Evolutionary conservation across 2,329 filamentous ascomycete species (phyloP).

Genomic region (Chaetothyriales sp.): DNA sequence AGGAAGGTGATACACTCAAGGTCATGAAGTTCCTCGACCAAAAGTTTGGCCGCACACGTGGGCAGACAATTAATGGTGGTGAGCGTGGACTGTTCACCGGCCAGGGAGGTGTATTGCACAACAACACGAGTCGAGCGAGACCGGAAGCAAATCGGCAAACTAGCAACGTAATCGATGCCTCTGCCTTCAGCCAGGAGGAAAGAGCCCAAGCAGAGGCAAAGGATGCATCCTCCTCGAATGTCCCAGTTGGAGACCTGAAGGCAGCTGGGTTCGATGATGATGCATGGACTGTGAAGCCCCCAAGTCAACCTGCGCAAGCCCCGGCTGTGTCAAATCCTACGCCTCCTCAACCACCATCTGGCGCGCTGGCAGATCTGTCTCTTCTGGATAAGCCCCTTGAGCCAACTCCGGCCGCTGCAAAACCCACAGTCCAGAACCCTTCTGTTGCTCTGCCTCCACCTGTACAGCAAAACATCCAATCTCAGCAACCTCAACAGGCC

Average conservation of each 20-base stretch:
- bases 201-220: conserved; percentile 30
- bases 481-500: conserved; percentile 26
- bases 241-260: conserved; percentile 34
- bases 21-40: conserved; percentile 79
- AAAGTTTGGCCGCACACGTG: conserved; percentile 53
- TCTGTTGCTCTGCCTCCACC: conserved; percentile 22
- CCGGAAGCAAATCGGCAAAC: conserved; percentile 76
- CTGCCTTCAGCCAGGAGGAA: conserved; percentile 53
- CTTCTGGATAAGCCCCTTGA: conserved; percentile 45
- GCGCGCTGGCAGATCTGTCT: conserved; percentile 55
- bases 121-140: conserved; percentile 86
- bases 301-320: conserved; percentile 23
- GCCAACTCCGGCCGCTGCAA: conserved; percentile 33
- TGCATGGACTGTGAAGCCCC: conserved; percentile 87
- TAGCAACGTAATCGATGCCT: conserved; percentile 73
- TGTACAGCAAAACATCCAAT: conserved; percentile 25
- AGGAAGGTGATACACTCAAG: conserved; percentile 90
- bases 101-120: conserved; percentile 74
- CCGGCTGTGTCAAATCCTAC: conserved; percentile 28
- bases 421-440: conserved; percentile 24
- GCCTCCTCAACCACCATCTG: conserved; percentile 40
- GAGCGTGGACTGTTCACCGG: conserved; percentile 71
- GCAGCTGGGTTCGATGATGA: conserved; percentile 74
- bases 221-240: conserved; percentile 34
- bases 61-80: conserved; percentile 41